Evolutionary conservation across 2,329 filamentous ascomycete species (phyloP).

Genomic region (Scytalidium lignicola): DNA sequence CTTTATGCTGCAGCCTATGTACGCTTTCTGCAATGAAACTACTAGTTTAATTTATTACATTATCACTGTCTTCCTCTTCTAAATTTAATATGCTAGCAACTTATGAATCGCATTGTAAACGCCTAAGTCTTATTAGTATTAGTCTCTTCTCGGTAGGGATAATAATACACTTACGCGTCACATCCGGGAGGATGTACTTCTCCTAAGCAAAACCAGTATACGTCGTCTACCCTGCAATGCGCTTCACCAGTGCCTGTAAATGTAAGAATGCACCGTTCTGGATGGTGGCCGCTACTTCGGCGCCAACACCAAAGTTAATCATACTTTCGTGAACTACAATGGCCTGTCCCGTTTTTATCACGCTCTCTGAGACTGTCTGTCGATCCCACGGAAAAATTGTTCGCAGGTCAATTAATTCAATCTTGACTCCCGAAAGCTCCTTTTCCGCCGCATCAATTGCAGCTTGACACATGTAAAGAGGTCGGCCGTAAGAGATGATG

Average conservation of each 20-base stretch:
- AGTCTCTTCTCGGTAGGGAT: constrained; percentile 26
- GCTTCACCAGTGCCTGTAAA: constrained; percentile 77
- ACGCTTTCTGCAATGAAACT: no score
- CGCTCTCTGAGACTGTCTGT: constrained; percentile 72
- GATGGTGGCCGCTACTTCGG: constrained; percentile 82
- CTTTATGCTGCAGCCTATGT: no score
- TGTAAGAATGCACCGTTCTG: constrained; percentile 81
- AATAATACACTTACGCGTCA: no score
- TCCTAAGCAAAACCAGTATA: constrained; percentile 78
- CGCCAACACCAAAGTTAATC: constrained; percentile 84
- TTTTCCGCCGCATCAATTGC: constrained; percentile 72
- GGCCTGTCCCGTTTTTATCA: constrained; percentile 79
- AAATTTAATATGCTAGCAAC: constrained; percentile 59
- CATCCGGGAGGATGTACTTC: constrained; percentile 76
- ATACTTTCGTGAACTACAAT: constrained; percentile 91
- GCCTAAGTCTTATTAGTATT: no score
- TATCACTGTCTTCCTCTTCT: no score
- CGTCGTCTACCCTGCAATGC: constrained; percentile 86
- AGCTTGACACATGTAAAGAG: constrained; percentile 74
- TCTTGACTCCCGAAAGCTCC: constrained; percentile 68
- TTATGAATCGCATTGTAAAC: constrained; percentile 67
- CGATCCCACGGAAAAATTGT: constrained; percentile 93
- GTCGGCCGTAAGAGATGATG: constrained; percentile 83
- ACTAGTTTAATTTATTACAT: no score
- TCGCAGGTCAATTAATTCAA: constrained; percentile 85